Percentiles rank a stretch among this genome's conserved stretches.
Conservation (phyloP, 306 rosid genomes). For the Crataegus laevigata region DNA sequence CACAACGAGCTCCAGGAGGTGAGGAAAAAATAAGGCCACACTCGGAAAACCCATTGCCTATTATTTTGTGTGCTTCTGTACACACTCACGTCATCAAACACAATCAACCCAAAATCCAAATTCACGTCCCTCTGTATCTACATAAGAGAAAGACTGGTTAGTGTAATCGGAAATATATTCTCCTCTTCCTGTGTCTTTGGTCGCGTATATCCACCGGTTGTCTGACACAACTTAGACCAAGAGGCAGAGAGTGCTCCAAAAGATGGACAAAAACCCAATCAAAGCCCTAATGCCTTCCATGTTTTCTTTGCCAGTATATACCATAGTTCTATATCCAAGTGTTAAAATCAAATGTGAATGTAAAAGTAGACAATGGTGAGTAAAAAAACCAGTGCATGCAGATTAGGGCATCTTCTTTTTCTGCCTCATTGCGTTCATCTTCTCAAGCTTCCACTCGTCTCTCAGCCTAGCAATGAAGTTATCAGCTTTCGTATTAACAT, state of each 20-base stretch:
- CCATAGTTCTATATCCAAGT: not conserved
- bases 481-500: slow-evolving; percentile 55
- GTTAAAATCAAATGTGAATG: not conserved
- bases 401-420: slow-evolving; percentile 12
- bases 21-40: not conserved
- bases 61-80: not conserved
- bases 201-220: no score
- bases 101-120: slow-evolving; percentile 4
- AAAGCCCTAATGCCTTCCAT: slow-evolving; percentile 8
- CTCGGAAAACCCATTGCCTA: not conserved
- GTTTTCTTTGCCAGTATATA: not conserved
- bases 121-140: not conserved
- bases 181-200: not conserved
- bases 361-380: not conserved
- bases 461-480: slow-evolving; percentile 44
- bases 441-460: slow-evolving; percentile 41
- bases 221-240: no score
- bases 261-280: slow-evolving; percentile 9
- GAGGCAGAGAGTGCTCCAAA: not conserved
- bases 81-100: slow-evolving; percentile 12
- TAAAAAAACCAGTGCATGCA: not conserved
- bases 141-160: not conserved
- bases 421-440: slow-evolving; percentile 37
- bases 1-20: not conserved
- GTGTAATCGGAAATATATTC: not conserved